Evolutionary conservation across 2,329 filamentous ascomycete genomes (phyloP), one percentile per base, ranked within the genome.

Genomic region (Beauveria medogensis): DNA sequence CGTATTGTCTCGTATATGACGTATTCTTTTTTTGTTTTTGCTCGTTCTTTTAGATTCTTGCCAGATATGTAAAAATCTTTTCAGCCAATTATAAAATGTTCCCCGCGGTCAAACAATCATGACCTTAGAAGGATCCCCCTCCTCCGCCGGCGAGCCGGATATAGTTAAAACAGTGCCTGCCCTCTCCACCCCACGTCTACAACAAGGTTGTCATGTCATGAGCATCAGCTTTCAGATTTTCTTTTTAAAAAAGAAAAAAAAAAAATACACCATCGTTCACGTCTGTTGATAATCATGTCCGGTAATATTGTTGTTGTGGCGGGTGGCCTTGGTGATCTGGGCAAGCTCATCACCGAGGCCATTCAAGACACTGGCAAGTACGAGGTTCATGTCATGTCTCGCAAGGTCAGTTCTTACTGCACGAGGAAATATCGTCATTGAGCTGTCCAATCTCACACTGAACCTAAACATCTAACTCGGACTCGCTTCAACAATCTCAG

Each of bases 261-360:
- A 7, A 41, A 41, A 41, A 18, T 41, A 3, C 24, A 0, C 24
- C 5, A 37, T 28, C 14, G 1, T 0, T 48, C 46, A 18, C 12
- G 14, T 3, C 47, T 54, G 14, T 26, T 18, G 18, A 50, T 10
- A 41, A 22, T 20, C 62, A 66, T 44, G 43, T 72, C 73, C 70
- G 43, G 66, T 16, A 37, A 14, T 16, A 67, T 74, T 22, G 69
- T 81, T 50, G 78, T 74, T 53, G 73, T 82, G 24, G 76, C 77
- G 7, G 79, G 79, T 52, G 79, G 79, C 12, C 75, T 74, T 1
- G 78, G 79, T 22, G 72, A 72, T 24, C 68, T 81, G 4, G 79
- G 79, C 8, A 72, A 71, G 28, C 75, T 78, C 3, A 72, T 82
- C 40, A 74, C 79, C 22, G 77, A 81, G 16, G 74, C 72, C 18